Evolutionary conservation across 2,329 filamentous ascomycete genomes (phyloP).

Genomic region (Calonectria pseudoreteaudii): DNA sequence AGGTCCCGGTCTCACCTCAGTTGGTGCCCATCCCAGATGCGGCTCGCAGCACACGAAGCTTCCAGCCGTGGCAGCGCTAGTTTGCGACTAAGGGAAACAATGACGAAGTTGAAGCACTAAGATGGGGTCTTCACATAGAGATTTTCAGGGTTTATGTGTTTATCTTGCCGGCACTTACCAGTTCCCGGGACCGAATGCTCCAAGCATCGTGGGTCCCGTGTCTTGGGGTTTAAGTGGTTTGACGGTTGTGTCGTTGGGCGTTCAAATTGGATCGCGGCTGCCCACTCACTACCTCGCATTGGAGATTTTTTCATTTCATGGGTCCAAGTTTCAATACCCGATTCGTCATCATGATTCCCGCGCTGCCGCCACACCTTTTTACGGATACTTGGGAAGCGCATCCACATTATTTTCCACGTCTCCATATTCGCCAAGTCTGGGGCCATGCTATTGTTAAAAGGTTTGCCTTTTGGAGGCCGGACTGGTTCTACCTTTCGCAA

Average conservation of each 20-base stretch:
- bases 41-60: slow-evolving; percentile 39
- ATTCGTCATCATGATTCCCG: not conserved
- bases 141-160: slow-evolving; percentile 17
- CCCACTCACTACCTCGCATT: not conserved
- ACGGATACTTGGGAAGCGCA: not conserved
- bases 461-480: not conserved
- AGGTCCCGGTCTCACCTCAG: slow-evolving; percentile 28
- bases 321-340: not conserved
- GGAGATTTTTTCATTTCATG: not conserved
- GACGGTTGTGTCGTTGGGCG: slow-evolving; percentile 8
- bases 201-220: slow-evolving; percentile 2
- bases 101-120: slow-evolving; percentile 41
- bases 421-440: not conserved
- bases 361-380: not conserved
- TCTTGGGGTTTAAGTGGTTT: not conserved
- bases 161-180: not conserved
- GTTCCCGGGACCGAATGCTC: not conserved
- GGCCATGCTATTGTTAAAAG: not conserved
- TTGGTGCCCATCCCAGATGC: slow-evolving; percentile 40
- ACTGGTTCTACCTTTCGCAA: not conserved
- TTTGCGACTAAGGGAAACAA: slow-evolving; percentile 38
- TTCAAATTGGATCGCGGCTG: not conserved
- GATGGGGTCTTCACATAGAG: slow-evolving; percentile 24
- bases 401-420: not conserved
- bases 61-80: slow-evolving; percentile 38